A percentile compares a stretch with the other conserved stretches of the same genome.
phyloP scores from a whole-genome alignment of 2,329 filamentous ascomycete species.

The Calonectria ilicicola region DNA sequence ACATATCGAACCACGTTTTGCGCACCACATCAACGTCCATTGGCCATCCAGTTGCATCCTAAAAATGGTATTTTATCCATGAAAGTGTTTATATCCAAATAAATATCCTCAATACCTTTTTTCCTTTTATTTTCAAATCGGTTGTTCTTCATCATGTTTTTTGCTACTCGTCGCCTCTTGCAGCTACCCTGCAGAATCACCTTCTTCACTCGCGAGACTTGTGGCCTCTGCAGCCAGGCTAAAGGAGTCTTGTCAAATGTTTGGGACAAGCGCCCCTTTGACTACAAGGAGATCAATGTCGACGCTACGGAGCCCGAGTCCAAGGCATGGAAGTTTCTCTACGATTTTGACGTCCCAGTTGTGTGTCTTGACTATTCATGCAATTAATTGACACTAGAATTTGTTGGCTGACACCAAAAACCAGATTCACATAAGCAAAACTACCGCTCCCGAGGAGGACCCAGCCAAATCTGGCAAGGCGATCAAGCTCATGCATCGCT shows the following conservation, averaged over 20 bases:
- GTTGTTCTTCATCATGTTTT: conserved; percentile 58
- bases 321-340: conserved; percentile 76
- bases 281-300: conserved; percentile 78
- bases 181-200: conserved; percentile 73
- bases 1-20: conserved; percentile 25
- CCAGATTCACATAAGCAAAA: conserved; percentile 75
- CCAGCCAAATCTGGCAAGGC: conserved; percentile 69
- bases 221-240: conserved; percentile 77
- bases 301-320: conserved; percentile 75
- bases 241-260: conserved; percentile 76
- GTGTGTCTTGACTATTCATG: conserved; percentile 57
- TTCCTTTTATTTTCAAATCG: background rate
- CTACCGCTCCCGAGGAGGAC: conserved; percentile 61
- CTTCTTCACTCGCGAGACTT: conserved; percentile 79
- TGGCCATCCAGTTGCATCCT: background rate
- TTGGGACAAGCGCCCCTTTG: conserved; percentile 75
- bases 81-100: background rate
- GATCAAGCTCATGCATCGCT: conserved; percentile 82
- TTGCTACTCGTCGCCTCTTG: conserved; percentile 60
- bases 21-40: background rate
- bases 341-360: conserved; percentile 86
- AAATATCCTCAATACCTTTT: background rate
- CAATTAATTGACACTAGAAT: background rate
- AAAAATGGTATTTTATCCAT: background rate
- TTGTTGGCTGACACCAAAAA: background rate